Conservation (phyloP, 2,329 filamentous ascomycete genomes). For the Neopestalotiopsis sp. region DNA sequence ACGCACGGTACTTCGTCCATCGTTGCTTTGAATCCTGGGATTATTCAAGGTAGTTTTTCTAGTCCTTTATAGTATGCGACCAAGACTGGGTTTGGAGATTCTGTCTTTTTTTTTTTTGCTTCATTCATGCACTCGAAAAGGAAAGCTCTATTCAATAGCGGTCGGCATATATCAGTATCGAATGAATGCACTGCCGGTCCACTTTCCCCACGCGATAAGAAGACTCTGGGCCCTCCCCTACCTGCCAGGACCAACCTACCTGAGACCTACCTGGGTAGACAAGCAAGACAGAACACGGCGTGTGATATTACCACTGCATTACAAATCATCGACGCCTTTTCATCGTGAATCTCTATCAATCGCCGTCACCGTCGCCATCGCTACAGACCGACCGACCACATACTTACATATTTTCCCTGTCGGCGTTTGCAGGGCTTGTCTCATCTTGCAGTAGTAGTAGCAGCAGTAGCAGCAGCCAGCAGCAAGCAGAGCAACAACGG, state of each 20-base stretch:
- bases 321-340: not conserved
- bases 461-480: not conserved
- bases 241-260: not conserved
- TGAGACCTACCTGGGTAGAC: not conserved
- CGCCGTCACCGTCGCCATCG: not conserved
- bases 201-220: not conserved
- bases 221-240: not conserved
- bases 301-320: not conserved
- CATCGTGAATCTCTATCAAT: not conserved
- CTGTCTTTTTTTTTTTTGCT: not conserved
- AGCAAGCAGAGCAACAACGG: not conserved
- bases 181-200: not conserved
- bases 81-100: not conserved
- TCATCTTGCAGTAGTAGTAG: not conserved
- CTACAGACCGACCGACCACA: not conserved
- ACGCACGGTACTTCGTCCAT: constrained; percentile 7
- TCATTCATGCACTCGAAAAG: not conserved
- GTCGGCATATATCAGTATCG: not conserved
- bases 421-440: not conserved
- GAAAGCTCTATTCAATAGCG: not conserved
- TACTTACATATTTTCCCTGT: not conserved
- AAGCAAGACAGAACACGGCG: too few relatives aligned
- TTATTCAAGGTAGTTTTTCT: not conserved
- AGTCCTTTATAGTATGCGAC: not conserved
- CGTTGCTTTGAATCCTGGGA: too few relatives aligned